Percentiles rank a stretch among this genome's conserved stretches.
Conservation (phyloP, 306 rosid species). For the Quillaja saponaria region DNA sequence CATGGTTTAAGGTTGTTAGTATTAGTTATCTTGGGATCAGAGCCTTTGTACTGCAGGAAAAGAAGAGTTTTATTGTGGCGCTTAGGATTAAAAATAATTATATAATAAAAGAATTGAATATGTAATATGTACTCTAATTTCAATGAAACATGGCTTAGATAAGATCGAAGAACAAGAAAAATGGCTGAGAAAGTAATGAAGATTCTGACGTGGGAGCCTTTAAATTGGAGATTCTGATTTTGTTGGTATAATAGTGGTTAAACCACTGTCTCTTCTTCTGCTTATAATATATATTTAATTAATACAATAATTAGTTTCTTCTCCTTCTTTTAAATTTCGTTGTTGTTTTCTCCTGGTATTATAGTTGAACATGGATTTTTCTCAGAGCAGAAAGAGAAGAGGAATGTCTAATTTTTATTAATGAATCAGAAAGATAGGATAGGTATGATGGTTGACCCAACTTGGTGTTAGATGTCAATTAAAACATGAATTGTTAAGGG, state of each 20-base stretch:
- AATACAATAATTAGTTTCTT: too few relatives aligned
- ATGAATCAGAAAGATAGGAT: conserved; percentile 1
- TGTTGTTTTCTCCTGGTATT: neutral
- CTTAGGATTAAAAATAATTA: conserved; percentile 2
- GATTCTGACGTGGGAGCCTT: conserved; percentile 58
- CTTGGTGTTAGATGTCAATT: too few relatives aligned
- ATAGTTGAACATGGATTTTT: neutral
- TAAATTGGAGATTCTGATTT: conserved; percentile 51
- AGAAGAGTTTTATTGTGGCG: neutral
- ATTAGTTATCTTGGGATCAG: conserved; percentile 39
- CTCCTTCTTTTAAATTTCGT: conserved; percentile 7
- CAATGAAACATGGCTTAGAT: conserved; percentile 33
- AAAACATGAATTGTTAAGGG: too few relatives aligned
- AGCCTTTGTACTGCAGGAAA: conserved; percentile 5
- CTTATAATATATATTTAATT: conserved; percentile 9
- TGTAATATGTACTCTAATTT: conserved; percentile 9
- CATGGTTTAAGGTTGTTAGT: conserved; percentile 33
- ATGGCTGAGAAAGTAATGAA: conserved; percentile 46
- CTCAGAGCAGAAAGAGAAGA: conserved; percentile 18
- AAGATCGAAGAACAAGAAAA: conserved; percentile 31
- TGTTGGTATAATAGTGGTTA: conserved; percentile 56
- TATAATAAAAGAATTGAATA: conserved; percentile 17
- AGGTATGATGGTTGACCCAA: conserved; percentile 44
- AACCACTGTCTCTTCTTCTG: conserved; percentile 39
- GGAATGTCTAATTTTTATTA: conserved; percentile 4